Evolutionary conservation across 179 eudicot genomes (phyloP), one percentile per base, ranked within the genome.

Genomic region (Camellia oleifera): DNA sequence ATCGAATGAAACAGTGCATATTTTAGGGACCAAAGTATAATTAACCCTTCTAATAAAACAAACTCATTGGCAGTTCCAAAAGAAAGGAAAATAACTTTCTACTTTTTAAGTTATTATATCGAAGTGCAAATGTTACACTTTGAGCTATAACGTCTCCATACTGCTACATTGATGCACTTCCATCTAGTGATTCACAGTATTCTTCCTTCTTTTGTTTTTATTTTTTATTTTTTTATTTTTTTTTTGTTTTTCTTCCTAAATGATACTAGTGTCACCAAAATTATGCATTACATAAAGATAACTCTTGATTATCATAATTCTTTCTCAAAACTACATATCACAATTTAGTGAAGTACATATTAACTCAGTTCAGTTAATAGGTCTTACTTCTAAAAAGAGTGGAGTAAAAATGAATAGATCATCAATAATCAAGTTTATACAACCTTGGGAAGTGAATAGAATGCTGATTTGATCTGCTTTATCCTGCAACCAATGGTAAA

Each of bases 401-500:
- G 45, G 50, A 52, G 3, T 23, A 58, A 46, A 42, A 54, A 50
- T 3, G 7, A 57, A 64, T 53, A 12, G 9, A 42, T 17, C 20
- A 40, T 45, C 53, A 78, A 56, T 12, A 32, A 58, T 23, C 57
- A 65, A 56, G 44, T 3, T 45, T 13, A 44, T 60, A 68, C 53
- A n/a, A 92, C 94, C 94, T 92, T 92, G 10, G 88, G 73, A 57
- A 93, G 82, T 6, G 98, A 90, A 86, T 93, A 93, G 84, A 93
- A 93, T 45, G 98, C 88, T 17, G 98, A 93, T 70, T 93, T 93
- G 80, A 92, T 93, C 91, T 93, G 93, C 82, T 92, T 88, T 83
- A 93, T 88, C 88, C 98, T 93, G 94, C 78, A 75, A 85, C 40
- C 77, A 85, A 79, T 42, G 60, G 65, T 74, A 5, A 63, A 44